Evolutionary conservation across 108 stramenopile species (phyloP).

Genomic region (Licmophora abbreviata): DNA sequence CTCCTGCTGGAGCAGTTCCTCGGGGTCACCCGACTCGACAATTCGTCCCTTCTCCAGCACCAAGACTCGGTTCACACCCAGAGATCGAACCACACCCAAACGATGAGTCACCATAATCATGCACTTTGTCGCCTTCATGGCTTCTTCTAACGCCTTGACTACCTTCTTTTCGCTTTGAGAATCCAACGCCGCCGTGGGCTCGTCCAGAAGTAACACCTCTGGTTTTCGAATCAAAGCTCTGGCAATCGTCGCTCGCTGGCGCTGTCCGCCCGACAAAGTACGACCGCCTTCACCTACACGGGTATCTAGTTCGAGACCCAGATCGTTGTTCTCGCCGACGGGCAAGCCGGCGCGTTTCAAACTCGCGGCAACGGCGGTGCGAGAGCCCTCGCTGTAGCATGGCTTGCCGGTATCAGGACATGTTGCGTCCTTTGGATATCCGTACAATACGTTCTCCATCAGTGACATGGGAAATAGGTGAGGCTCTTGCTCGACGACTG

Average conservation of each 20-base stretch:
- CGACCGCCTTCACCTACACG: slow-evolving; percentile 90
- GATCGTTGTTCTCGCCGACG: slow-evolving; percentile 57
- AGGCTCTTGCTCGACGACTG: slow-evolving; percentile 90
- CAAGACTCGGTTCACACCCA: slow-evolving; percentile 84
- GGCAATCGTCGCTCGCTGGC: slow-evolving; percentile 89
- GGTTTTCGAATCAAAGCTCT: slow-evolving; percentile 84
- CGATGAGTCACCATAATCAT: slow-evolving; percentile 89
- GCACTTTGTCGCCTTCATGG: slow-evolving; percentile 59
- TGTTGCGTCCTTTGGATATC: slow-evolving; percentile 63
- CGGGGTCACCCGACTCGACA: slow-evolving; percentile 89
- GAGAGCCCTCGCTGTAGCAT: slow-evolving; percentile 49
- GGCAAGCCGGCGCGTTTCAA: slow-evolving; percentile 58
- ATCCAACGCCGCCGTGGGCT: slow-evolving; percentile 84
- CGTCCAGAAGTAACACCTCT: slow-evolving; percentile 81
- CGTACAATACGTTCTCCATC: slow-evolving; percentile 89
- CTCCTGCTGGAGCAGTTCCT: slow-evolving; percentile 55
- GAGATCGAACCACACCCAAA: slow-evolving; percentile 71
- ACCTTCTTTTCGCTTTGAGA: slow-evolving; percentile 72
- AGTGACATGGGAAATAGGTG: slow-evolving; percentile 84
- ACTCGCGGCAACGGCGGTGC: slow-evolving; percentile 40
- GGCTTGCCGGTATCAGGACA: slow-evolving; percentile 52
- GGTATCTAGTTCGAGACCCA: slow-evolving; percentile 81
- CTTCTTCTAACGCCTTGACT: slow-evolving; percentile 46
- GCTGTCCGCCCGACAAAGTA: slow-evolving; percentile 86
- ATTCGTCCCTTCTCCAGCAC: slow-evolving; percentile 84